These are phyloP conservation scores for Hylodesmum podocarpum DNA, from an alignment of 306 rosid genomes.

Conservation along the genomic window DNA sequence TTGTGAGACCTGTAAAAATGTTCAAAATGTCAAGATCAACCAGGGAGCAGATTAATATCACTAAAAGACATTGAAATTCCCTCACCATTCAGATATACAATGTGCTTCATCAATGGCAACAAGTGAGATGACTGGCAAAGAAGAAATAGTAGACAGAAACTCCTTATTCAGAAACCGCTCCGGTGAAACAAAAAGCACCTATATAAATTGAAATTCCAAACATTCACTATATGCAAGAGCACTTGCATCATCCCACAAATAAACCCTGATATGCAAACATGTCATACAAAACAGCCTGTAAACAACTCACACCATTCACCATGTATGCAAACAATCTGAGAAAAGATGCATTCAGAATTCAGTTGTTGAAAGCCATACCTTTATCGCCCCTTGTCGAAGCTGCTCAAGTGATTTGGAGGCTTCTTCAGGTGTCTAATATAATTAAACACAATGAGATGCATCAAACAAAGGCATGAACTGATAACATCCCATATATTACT, in stretches of 20 bases:
- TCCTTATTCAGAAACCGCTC: conserved; percentile 85
- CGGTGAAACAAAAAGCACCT: conserved; percentile 96
- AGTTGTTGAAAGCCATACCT: conserved; percentile 46
- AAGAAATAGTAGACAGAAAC: conserved; percentile 68
- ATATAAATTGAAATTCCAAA: conserved; percentile 30
- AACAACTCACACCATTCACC: background rate
- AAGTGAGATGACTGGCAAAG: conserved; percentile 55
- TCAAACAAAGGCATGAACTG: background rate
- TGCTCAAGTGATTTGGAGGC: conserved; percentile 61
- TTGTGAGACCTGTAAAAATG: conserved; percentile 80
- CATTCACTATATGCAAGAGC: conserved; percentile 4
- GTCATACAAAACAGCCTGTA: background rate
- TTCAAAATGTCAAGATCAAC: conserved; percentile 27
- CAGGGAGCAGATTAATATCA: conserved; percentile 11
- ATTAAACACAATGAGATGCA: conserved; percentile 4
- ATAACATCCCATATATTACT: background rate
- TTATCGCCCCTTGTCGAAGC: conserved; percentile 67
- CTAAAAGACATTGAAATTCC: conserved; percentile 19
- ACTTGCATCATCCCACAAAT: conserved; percentile 2
- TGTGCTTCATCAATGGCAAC: conserved; percentile 96
- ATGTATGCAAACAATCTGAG: conserved; percentile 20
- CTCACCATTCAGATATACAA: conserved; percentile 95
- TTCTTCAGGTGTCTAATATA: conserved; percentile 65
- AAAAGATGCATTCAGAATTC: background rate
- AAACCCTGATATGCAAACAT: background rate